Conservation (phyloP, 2,329 filamentous ascomycete species). For the Xylariaceae sp. region DNA sequence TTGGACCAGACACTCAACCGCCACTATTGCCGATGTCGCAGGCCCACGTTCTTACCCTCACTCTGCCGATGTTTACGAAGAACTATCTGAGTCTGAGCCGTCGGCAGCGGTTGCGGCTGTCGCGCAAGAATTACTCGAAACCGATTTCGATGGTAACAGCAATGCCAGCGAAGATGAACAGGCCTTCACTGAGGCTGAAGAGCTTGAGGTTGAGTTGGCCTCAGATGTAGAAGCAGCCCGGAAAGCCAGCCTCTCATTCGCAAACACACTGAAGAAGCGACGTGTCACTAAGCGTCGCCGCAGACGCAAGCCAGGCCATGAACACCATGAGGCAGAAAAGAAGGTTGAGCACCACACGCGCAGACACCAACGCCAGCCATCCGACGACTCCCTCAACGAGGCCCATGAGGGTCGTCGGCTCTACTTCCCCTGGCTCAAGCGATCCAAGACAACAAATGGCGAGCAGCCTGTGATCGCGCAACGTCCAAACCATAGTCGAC, state of each 20-base stretch:
- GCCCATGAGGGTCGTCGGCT: constrained; percentile 18
- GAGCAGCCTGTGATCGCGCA: constrained; percentile 16
- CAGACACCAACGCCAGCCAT: constrained; percentile 12
- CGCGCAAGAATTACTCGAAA: constrained; percentile 45
- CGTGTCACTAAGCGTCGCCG: constrained; percentile 34
- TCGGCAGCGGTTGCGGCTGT: constrained; percentile 55
- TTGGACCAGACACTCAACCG: constrained; percentile 41
- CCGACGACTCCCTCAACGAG: constrained; percentile 21
- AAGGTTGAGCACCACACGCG: constrained; percentile 11
- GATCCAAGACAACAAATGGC: constrained; percentile 19
- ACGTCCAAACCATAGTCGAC: constrained; percentile 21
- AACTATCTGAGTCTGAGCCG: constrained; percentile 35
- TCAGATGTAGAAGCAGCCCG: constrained; percentile 33
- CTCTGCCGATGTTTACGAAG: background rate
- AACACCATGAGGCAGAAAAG: constrained; percentile 21
- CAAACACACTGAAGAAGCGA: constrained; percentile 34
- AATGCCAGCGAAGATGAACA: constrained; percentile 33
- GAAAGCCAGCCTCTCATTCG: constrained; percentile 27
- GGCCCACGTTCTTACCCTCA: constrained; percentile 23
- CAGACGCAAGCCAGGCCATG: constrained; percentile 27
- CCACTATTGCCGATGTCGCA: constrained; percentile 28
- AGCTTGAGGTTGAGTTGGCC: constrained; percentile 28
- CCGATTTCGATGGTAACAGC: constrained; percentile 19
- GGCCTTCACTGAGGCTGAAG: constrained; percentile 34
- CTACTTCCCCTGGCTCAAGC: constrained; percentile 25